phyloP scores from a whole-genome alignment of 345 rosid genomes.

The Reutealis trisperma region DNA sequence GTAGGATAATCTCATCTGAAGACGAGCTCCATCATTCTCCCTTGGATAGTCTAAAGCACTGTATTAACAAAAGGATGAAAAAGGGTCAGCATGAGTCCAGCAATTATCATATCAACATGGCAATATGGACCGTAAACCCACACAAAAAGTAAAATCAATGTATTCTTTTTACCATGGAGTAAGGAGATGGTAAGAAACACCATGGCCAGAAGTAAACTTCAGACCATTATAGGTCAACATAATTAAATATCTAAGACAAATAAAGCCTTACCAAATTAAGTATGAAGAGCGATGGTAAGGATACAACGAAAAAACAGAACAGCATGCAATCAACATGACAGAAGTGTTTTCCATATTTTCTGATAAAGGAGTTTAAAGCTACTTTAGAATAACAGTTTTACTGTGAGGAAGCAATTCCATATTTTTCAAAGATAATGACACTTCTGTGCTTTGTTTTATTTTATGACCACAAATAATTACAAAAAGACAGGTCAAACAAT shows the following conservation, averaged over 20 bases:
- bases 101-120: background rate
- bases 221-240: background rate
- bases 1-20: slow-evolving; percentile 93
- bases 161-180: background rate
- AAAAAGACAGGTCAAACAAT: too few relatives aligned
- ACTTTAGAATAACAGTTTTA: background rate
- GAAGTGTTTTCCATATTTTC: too few relatives aligned
- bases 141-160: background rate
- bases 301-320: background rate
- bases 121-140: background rate
- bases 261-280: background rate
- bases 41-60: slow-evolving; percentile 92
- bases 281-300: background rate
- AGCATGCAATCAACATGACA: too few relatives aligned
- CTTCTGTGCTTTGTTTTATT: too few relatives aligned
- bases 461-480: too few relatives aligned
- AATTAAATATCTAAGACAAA: background rate
- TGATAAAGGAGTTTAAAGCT: too few relatives aligned
- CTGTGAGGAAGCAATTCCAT: background rate
- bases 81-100: background rate
- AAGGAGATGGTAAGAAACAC: too few relatives aligned
- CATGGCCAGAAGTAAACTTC: background rate
- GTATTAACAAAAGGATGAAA: slow-evolving; percentile 14
- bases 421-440: background rate
- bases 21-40: slow-evolving; percentile 80